These are phyloP conservation scores for Jackrogersella multiformis DNA, from an alignment of 495 filamentous ascomycete species.

Conservation along the genomic window DNA sequence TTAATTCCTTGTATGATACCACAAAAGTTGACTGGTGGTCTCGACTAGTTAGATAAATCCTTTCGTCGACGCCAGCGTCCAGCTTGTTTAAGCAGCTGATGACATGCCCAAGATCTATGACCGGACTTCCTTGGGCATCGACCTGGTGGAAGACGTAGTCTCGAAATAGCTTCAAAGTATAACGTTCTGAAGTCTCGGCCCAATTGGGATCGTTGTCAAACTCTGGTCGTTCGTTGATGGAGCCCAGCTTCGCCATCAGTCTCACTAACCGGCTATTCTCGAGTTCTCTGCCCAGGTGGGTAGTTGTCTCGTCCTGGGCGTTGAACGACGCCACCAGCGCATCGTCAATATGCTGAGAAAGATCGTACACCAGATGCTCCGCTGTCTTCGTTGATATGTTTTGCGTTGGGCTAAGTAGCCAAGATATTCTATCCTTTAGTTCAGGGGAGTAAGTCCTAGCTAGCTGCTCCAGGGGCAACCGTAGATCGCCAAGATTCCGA, in stretches of 20 bases:
- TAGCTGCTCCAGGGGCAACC: slow-evolving; percentile 74
- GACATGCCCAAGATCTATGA: slow-evolving; percentile 85
- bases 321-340: slow-evolving; percentile 69
- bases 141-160: slow-evolving; percentile 98
- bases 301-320: slow-evolving; percentile 62
- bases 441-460: slow-evolving; percentile 74
- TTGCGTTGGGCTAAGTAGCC: slow-evolving; percentile 71
- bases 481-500: slow-evolving; percentile 62
- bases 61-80: slow-evolving; percentile 89
- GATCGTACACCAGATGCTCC: slow-evolving; percentile 77
- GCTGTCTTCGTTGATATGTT: slow-evolving; percentile 69
- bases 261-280: slow-evolving; percentile 91
- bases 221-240: slow-evolving; percentile 89
- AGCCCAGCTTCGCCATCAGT: slow-evolving; percentile 81
- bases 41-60: slow-evolving; percentile 81
- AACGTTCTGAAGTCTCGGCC: slow-evolving; percentile 91
- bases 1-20: slow-evolving; percentile 86
- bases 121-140: slow-evolving; percentile 80
- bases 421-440: slow-evolving; percentile 77
- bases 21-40: slow-evolving; percentile 89
- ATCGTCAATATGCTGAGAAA: slow-evolving; percentile 79
- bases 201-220: slow-evolving; percentile 76
- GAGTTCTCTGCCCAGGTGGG: slow-evolving; percentile 77
- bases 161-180: slow-evolving; percentile 89
- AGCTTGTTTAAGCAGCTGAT: slow-evolving; percentile 86